These are phyloP conservation scores for Alternaria triticimaculans DNA, from an alignment of 2,329 filamentous ascomycete genomes.

Conservation along the genomic window DNA sequence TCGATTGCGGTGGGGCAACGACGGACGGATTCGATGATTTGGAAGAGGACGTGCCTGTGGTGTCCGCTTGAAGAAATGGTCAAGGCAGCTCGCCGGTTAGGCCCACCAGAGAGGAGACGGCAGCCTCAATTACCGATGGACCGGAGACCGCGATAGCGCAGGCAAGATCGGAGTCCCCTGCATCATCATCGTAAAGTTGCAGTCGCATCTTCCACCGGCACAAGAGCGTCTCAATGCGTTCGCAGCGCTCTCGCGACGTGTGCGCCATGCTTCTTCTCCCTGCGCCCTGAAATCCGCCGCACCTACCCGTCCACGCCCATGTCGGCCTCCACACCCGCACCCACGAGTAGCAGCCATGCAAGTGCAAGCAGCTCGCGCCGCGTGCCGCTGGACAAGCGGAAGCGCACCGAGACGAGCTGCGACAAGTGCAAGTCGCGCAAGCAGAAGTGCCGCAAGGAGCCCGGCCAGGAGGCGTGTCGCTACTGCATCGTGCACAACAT, in stretches of 20 bases:
- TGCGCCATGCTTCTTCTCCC: conserved; percentile 16
- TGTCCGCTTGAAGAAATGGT: background rate
- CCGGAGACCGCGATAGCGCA: conserved; percentile 4
- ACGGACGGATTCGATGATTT: background rate
- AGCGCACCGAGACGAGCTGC: conserved; percentile 55
- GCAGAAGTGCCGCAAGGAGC: conserved; percentile 54
- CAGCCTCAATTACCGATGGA: conserved; percentile 8
- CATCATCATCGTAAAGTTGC: conserved; percentile 5
- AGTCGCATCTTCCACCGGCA: conserved; percentile 10
- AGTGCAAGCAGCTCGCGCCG: conserved; percentile 36
- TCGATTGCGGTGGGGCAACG: background rate
- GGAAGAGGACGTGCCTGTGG: background rate
- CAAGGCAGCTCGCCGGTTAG: background rate
- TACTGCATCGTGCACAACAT: conserved; percentile 53
- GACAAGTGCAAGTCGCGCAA: conserved; percentile 57
- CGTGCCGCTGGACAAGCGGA: conserved; percentile 54
- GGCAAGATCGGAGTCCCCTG: conserved; percentile 1
- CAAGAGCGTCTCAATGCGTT: conserved; percentile 3
- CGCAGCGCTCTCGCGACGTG: conserved; percentile 4
- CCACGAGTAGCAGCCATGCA: conserved; percentile 10
- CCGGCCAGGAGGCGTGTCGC: conserved; percentile 49
- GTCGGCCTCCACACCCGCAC: conserved; percentile 13
- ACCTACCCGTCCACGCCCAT: conserved; percentile 10
- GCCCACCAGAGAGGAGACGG: conserved; percentile 14
- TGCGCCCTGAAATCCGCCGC: conserved; percentile 13